Conservation (phyloP, 805 yeast species). For the Candida succiphila region DNA sequence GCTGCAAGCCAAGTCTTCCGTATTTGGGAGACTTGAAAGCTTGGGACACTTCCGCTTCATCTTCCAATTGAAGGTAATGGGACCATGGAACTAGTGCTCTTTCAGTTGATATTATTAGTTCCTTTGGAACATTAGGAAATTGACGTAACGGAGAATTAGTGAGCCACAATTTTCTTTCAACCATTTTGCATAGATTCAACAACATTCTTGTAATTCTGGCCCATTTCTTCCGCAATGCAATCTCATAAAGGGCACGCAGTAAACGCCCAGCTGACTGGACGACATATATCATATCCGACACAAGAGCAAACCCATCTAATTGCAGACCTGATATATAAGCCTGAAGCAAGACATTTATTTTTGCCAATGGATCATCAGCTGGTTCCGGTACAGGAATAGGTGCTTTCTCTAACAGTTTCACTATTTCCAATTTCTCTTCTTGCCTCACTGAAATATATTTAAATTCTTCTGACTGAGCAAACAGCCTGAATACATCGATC, state of each 20-base stretch:
- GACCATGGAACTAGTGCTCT: conserved; percentile 76
- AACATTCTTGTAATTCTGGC: conserved; percentile 46
- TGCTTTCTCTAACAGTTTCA: conserved; percentile 55
- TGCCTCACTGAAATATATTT: conserved; percentile 72
- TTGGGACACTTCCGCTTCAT: conserved; percentile 72
- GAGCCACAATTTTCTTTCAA: conserved; percentile 76
- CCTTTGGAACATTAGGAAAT: conserved; percentile 59
- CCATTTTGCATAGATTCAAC: conserved; percentile 66
- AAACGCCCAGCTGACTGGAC: conserved; percentile 91
- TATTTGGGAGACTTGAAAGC: conserved; percentile 64
- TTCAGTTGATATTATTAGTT: conserved; percentile 66
- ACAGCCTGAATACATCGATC: conserved; percentile 68
- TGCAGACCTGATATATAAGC: conserved; percentile 71
- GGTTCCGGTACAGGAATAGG: conserved; percentile 83
- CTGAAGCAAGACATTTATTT: conserved; percentile 72
- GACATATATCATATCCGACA: conserved; percentile 88
- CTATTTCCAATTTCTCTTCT: conserved; percentile 73
- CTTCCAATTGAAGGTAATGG: conserved; percentile 55
- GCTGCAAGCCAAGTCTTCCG: conserved; percentile 49
- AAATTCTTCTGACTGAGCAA: conserved; percentile 80
- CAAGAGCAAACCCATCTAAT: conserved; percentile 81
- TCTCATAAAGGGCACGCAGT: conserved; percentile 76
- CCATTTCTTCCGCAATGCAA: conserved; percentile 65
- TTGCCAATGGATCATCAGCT: conserved; percentile 62
- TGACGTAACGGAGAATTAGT: conserved; percentile 83